A percentile compares a stretch with the other conserved stretches of the same genome.
Evolutionary conservation across 2,329 filamentous ascomycete species (phyloP).

Genomic region (Botrytis squamosa): DNA sequence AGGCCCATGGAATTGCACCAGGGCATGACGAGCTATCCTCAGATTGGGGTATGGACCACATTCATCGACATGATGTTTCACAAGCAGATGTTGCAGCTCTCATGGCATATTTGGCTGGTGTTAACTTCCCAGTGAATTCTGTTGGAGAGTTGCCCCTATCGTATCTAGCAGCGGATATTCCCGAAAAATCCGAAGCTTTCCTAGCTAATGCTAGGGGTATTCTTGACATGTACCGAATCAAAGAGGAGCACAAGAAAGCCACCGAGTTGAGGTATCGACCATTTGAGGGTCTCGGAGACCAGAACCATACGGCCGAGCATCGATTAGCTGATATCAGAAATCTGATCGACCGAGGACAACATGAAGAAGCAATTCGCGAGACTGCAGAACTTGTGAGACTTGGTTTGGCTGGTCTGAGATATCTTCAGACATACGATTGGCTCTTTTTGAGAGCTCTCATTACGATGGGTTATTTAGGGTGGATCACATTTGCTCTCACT

Average conservation of each 20-base stretch:
- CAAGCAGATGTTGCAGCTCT: constrained; percentile 93
- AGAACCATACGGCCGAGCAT: constrained; percentile 64
- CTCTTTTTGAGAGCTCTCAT: constrained; percentile 87
- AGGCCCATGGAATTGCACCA: constrained; percentile 56
- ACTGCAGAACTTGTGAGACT: constrained; percentile 75
- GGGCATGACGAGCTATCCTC: constrained; percentile 91
- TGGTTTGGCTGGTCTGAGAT: constrained; percentile 79
- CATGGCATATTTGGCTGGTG: constrained; percentile 87
- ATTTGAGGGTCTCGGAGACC: constrained; percentile 66
- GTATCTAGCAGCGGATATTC: constrained; percentile 69
- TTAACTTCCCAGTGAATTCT: constrained; percentile 93
- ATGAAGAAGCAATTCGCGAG: constrained; percentile 75
- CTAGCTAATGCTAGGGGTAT: constrained; percentile 83
- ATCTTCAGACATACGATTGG: constrained; percentile 98
- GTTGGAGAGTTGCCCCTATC: constrained; percentile 88
- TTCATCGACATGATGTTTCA: constrained; percentile 84
- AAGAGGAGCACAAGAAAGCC: constrained; percentile 79
- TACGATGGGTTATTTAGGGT: constrained; percentile 87
- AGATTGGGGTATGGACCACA: constrained; percentile 79
- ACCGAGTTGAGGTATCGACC: constrained; percentile 76
- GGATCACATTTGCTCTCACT: constrained; percentile 89
- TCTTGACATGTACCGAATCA: constrained; percentile 93
- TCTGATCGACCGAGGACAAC: constrained; percentile 64
- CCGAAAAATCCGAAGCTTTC: constrained; percentile 80
- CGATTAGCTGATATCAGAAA: constrained; percentile 66